These are phyloP conservation scores for Cucurbitaria berberidis DNA, from an alignment of 2,329 filamentous ascomycete genomes.

Conservation along the genomic window DNA sequence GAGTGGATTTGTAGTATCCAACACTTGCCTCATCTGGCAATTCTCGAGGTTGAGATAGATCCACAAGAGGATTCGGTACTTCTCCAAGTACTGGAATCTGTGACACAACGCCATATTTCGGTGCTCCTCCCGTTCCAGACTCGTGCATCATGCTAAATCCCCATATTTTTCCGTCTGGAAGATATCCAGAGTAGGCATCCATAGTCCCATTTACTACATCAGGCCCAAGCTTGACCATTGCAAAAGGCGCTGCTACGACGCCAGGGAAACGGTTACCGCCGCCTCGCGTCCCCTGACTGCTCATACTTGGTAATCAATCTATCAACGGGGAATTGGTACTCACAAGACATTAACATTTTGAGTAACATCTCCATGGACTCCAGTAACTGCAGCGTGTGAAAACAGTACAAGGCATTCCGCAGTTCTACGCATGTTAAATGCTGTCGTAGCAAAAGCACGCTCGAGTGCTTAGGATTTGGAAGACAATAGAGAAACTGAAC, in stretches of 20 bases:
- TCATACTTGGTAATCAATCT: not conserved
- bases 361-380: conserved; percentile 23
- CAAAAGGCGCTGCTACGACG: conserved; percentile 47
- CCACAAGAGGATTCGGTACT: conserved; percentile 59
- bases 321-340: conserved; percentile 7
- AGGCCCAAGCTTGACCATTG: conserved; percentile 46
- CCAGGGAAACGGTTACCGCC: conserved; percentile 49
- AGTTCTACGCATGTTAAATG: not conserved
- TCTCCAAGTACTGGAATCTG: conserved; percentile 43
- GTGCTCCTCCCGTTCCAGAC: conserved; percentile 44
- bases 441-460: not conserved
- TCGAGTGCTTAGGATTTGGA: not conserved
- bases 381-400: not conserved
- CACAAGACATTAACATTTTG: conserved; percentile 47
- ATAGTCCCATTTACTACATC: conserved; percentile 38
- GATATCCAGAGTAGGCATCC: conserved; percentile 47
- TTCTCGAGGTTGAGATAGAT: conserved; percentile 60
- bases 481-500: not conserved
- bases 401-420: not conserved
- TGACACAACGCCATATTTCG: conserved; percentile 45
- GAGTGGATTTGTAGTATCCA: conserved; percentile 66
- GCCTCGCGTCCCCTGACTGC: conserved; percentile 27
- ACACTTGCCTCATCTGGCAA: conserved; percentile 60
- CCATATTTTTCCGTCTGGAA: conserved; percentile 38
- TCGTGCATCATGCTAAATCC: conserved; percentile 48